A percentile compares a stretch with the other conserved stretches of the same genome.
Conservation (phyloP, 148 eudicot genomes). For the Limonium bicolor region DNA sequence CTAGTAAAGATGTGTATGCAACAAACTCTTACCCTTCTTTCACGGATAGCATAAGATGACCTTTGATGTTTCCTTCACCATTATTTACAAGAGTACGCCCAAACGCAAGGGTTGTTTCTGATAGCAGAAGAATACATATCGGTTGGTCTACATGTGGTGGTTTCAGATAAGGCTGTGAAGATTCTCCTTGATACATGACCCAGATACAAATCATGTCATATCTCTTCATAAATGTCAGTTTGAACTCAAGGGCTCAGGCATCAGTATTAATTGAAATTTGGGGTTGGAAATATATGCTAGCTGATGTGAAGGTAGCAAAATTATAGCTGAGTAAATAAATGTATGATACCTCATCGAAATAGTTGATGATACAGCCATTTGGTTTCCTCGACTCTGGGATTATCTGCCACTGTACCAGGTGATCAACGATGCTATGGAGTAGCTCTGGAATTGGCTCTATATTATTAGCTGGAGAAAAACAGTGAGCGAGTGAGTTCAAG, state of each 20-base stretch:
- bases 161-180: conserved; percentile 81
- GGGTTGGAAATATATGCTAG: no score
- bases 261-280: no score
- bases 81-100: conserved; percentile 69
- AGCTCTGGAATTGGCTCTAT: conserved; percentile 76
- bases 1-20: no score
- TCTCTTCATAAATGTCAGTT: no score
- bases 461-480: conserved; percentile 39
- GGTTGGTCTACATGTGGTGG: conserved; percentile 99
- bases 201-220: no score
- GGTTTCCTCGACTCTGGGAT: conserved; percentile 71
- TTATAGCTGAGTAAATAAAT: no score
- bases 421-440: conserved; percentile 66
- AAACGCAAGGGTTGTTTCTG: conserved; percentile 74
- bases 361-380: conserved; percentile 86
- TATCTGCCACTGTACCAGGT: conserved; percentile 74
- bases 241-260: no score
- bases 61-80: conserved; percentile 77
- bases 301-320: no score
- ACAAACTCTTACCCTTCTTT: conserved; percentile 76
- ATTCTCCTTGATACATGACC: conserved; percentile 43
- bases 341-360: conserved; percentile 66
- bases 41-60: conserved; percentile 67
- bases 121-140: conserved; percentile 60
- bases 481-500: no score